Conservation (phyloP, 352 stramenopile species). For the Achlya hypogyna region DNA sequence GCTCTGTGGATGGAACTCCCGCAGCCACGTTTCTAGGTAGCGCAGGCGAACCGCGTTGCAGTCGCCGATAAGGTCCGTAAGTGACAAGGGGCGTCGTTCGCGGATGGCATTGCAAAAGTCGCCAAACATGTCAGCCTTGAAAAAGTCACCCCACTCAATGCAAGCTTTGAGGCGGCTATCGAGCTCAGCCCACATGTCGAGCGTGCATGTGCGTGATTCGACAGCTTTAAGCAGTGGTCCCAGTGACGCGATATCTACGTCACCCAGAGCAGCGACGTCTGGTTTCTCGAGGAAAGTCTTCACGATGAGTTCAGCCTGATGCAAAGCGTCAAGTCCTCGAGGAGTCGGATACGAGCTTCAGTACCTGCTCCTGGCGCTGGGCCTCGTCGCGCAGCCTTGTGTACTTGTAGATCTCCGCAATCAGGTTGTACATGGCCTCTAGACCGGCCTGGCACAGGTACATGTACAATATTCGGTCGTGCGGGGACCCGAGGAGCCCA, state of each 20-base stretch:
- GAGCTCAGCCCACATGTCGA: conserved; percentile 53
- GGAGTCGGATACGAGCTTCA: too few relatives aligned
- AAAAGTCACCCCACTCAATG: conserved; percentile 51
- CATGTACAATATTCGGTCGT: conserved; percentile 19
- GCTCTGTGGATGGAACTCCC: conserved; percentile 20
- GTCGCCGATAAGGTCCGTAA: conserved; percentile 56
- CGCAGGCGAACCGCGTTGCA: conserved; percentile 30
- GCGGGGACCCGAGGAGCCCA: conserved; percentile 10
- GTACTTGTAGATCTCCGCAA: conserved; percentile 19
- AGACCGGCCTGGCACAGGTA: conserved; percentile 9
- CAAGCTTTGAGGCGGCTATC: conserved; percentile 39
- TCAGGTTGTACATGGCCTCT: conserved; percentile 5
- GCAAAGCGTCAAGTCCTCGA: too few relatives aligned
- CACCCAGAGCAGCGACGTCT: not conserved
- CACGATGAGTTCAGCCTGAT: conserved; percentile 18
- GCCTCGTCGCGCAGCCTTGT: not conserved
- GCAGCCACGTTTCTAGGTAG: conserved; percentile 45
- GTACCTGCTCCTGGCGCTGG: conserved; percentile 13
- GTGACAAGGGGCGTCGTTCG: conserved; percentile 41
- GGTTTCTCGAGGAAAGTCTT: conserved; percentile 6
- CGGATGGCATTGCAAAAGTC: conserved; percentile 48
- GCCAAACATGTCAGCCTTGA: conserved; percentile 34
- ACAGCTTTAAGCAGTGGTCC: conserved; percentile 29
- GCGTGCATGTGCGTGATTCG: conserved; percentile 25
- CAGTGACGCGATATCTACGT: conserved; percentile 21